Percentiles rank a stretch among this genome's conserved stretches.
phyloP scores from a whole-genome alignment of 768 basidiomycete genomes.

The Suillus variegatus region DNA sequence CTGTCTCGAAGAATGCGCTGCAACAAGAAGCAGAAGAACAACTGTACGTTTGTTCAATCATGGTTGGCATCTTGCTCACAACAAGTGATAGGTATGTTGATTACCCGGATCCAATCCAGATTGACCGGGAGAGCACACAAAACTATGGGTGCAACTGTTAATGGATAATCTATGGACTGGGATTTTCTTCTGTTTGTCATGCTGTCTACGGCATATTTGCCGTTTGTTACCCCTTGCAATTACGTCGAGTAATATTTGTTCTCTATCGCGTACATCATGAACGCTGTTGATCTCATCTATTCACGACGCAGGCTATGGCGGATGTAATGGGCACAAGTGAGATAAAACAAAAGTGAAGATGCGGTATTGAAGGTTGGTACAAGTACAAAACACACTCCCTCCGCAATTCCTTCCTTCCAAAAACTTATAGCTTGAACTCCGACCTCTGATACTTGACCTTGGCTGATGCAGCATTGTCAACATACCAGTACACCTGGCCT shows the following conservation, averaged over 20 bases:
- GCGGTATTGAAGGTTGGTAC: slow-evolving; percentile 18
- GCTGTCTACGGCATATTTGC: slow-evolving; percentile 22
- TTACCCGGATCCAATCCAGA: slow-evolving; percentile 98
- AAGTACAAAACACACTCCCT: slow-evolving; percentile 23
- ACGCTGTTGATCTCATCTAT: slow-evolving; percentile 17
- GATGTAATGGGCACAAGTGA: slow-evolving; percentile 1
- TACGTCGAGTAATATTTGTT: slow-evolving; percentile 35
- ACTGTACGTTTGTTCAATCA: slow-evolving; percentile 54
- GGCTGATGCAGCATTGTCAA: slow-evolving; percentile 78
- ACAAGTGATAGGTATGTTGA: slow-evolving; percentile 80
- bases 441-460: slow-evolving; percentile 61
- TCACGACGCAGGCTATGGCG: slow-evolving; percentile 20
- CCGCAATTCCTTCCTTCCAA: slow-evolving; percentile 6
- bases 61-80: slow-evolving; percentile 12
- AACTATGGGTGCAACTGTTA: slow-evolving; percentile 91
- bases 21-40: slow-evolving; percentile 97
- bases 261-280: slow-evolving; percentile 11
- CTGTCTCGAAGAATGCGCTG: slow-evolving; percentile 98
- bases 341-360: slow-evolving; percentile 17
- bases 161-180: slow-evolving; percentile 29
- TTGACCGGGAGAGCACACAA: slow-evolving; percentile 91
- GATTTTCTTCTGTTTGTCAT: slow-evolving; percentile 27
- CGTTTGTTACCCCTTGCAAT: slow-evolving; percentile 35
- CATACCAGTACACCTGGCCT: slow-evolving; percentile 94
- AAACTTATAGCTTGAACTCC: slow-evolving; percentile 52